Evolutionary conservation across 352 stramenopile genomes (phyloP).

Genomic region (Saprolegnia parasitica): DNA sequence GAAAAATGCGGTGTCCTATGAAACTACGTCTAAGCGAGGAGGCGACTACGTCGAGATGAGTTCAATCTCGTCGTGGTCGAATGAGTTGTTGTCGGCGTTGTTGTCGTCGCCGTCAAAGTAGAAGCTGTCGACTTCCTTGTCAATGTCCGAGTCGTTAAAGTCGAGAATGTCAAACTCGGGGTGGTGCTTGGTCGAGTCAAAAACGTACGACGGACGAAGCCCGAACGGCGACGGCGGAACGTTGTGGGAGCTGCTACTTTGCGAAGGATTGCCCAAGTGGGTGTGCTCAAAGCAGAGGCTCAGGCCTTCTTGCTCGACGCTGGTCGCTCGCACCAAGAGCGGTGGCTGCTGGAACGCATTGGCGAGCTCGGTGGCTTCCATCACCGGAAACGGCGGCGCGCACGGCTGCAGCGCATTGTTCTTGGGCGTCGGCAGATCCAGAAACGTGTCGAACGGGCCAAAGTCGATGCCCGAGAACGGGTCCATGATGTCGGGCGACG

Average conservation of each 20-base stretch:
- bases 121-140: conserved; percentile 77
- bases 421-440: conserved; percentile 69
- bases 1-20: no score
- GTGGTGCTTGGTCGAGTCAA: conserved; percentile 43
- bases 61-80: conserved; percentile 14
- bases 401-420: conserved; percentile 39
- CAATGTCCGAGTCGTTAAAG: conserved; percentile 58
- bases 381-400: neutral
- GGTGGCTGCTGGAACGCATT: conserved; percentile 32
- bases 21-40: neutral
- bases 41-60: conserved; percentile 9
- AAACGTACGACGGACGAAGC: conserved; percentile 7
- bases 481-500: neutral
- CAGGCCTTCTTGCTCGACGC: conserved; percentile 70
- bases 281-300: conserved; percentile 72
- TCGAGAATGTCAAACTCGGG: conserved; percentile 62
- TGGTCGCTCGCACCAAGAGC: conserved; percentile 57
- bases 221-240: conserved; percentile 11
- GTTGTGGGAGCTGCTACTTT: neutral
- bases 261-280: conserved; percentile 35
- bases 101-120: conserved; percentile 45
- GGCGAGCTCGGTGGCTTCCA: neutral
- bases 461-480: conserved; percentile 48
- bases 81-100: neutral
- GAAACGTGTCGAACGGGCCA: conserved; percentile 60